Evolutionary conservation across 2,329 filamentous ascomycete genomes (phyloP), one percentile per base, ranked within the genome.

Genomic region (Fusarium camptoceras): DNA sequence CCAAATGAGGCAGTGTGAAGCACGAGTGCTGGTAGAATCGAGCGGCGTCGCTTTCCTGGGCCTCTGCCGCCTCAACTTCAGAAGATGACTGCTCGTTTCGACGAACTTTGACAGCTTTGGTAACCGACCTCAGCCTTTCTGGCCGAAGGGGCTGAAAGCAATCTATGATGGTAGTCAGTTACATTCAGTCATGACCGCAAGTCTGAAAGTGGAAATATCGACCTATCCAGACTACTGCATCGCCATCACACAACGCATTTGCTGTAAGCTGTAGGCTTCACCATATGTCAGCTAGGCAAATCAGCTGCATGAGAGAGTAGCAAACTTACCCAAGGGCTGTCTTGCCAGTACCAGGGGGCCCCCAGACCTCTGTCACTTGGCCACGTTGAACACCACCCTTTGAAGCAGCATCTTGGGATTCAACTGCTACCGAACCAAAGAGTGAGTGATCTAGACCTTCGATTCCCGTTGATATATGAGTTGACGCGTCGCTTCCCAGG

Each of bases 311-410:
- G 42, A 77, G 65, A 61, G 47, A 61, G 49, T 18, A 48, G 18
- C 43, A 27, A 48, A 48, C 88, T 81, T 84, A 95, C 92, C 91
- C 92, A 73, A 98, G 83, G 15, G 91, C 86, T 6, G 94, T 97
- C 84, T 97, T 98, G 30, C 94, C 95, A 27, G 88, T 88, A 3
- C 94, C 94, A 11, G 93, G 91, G 14, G 94, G 94, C 1, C 95
- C 95, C 87, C 93, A 97, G 51, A 97, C 82, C 79, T 98, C 95
- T 6, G 92, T 92, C 43, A 97, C 85, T 78, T 94, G 92, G 16
- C 94, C 93, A 59, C 90, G 88, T 64, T 86, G 86, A 49, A 97
- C 83, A 6, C 94, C 94, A 20, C 86, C 85, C 56, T 65, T 70
- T 12, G 53, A 57, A 30, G 47, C 5, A 15, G 68, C 64, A 54